A percentile compares a stretch with the other conserved stretches of the same genome.
phyloP scores from a whole-genome alignment of 2,329 filamentous ascomycete genomes.

The Trichothecium sympodiale region DNA sequence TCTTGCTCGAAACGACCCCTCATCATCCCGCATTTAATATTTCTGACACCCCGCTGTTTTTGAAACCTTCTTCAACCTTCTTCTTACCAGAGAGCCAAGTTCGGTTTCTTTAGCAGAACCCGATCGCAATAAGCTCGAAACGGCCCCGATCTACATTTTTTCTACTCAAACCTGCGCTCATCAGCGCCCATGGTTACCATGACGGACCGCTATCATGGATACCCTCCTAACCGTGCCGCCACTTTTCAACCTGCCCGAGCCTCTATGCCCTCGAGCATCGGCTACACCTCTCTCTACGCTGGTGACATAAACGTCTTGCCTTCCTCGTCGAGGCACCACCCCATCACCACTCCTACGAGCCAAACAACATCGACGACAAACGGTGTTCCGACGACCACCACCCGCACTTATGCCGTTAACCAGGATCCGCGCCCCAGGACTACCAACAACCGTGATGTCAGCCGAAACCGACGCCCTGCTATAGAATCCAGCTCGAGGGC shows the following conservation, averaged over 20 bases:
- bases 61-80: constrained; percentile 1
- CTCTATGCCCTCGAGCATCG: constrained; percentile 40
- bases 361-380: constrained; percentile 22
- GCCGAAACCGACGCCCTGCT: constrained; percentile 39
- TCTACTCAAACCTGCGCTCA: background rate
- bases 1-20: background rate
- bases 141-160: no score
- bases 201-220: constrained; percentile 32
- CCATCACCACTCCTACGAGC: constrained; percentile 18
- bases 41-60: background rate
- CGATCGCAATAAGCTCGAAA: no score
- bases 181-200: constrained; percentile 20
- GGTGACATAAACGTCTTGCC: constrained; percentile 45
- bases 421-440: constrained; percentile 38
- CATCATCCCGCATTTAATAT: background rate
- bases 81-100: background rate
- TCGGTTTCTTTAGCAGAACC: no score
- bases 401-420: constrained; percentile 45
- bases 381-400: constrained; percentile 26
- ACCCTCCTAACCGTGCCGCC: constrained; percentile 30
- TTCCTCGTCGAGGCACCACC: constrained; percentile 22
- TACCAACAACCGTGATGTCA: constrained; percentile 34
- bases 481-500: constrained; percentile 38
- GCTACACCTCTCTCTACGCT: constrained; percentile 37
- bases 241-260: constrained; percentile 37